Percentiles rank a stretch among this genome's conserved stretches.
phyloP scores from a whole-genome alignment of 495 filamentous ascomycete species.

The Neurospora sp. region DNA sequence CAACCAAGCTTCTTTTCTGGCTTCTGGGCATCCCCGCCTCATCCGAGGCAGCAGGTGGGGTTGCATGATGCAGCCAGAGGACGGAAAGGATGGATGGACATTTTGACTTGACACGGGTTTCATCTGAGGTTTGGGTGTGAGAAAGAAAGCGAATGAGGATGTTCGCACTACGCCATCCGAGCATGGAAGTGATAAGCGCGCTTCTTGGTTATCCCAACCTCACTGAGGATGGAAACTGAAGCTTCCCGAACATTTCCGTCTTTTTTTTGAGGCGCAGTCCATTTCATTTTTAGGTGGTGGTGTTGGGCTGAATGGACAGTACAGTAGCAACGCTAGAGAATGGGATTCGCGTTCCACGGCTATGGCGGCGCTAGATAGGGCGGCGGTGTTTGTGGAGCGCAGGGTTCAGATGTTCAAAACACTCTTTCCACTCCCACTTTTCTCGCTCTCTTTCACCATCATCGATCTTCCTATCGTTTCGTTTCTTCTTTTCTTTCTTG shows the following conservation, averaged over 20 bases:
- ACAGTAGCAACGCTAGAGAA: too few relatives aligned
- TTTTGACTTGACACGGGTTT: not conserved
- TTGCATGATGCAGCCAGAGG: not conserved
- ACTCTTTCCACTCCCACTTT: not conserved
- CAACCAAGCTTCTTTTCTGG: not conserved
- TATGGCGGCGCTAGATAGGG: not conserved
- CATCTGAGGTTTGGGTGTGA: not conserved
- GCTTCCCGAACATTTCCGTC: not conserved
- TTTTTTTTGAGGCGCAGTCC: not conserved
- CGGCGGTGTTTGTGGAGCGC: not conserved
- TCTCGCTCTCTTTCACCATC: not conserved
- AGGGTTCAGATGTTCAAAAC: not conserved
- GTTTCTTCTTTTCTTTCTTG: not conserved
- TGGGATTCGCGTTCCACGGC: not conserved
- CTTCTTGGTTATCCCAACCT: not conserved
- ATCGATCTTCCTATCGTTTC: not conserved
- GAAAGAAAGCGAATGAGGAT: not conserved
- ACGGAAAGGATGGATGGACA: not conserved
- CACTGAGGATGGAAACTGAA: not conserved
- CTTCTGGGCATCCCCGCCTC: not conserved
- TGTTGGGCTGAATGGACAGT: too few relatives aligned
- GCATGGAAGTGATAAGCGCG: not conserved
- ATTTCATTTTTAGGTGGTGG: too few relatives aligned
- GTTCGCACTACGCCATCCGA: not conserved
- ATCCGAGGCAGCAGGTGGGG: not conserved